Evolutionary conservation across 345 rosid species (phyloP).

Genomic region (Excoecaria agallocha): DNA sequence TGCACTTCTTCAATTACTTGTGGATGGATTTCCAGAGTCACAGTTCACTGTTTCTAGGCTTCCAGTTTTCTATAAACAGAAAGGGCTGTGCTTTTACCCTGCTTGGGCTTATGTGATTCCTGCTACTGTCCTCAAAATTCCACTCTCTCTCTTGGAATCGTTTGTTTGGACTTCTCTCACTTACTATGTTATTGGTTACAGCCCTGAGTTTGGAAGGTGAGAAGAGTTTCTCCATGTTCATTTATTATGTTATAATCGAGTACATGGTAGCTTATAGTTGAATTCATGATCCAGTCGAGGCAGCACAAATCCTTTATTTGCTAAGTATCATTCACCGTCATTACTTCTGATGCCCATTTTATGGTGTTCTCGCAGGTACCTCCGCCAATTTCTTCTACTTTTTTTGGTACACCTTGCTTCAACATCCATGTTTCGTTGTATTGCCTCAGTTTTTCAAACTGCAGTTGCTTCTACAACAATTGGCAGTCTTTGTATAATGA

Average conservation of each 20-base stretch:
- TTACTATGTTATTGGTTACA: conserved; percentile 74
- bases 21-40: conserved; percentile 54
- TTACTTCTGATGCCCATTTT: background rate
- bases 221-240: no score
- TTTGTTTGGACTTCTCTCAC: conserved; percentile 62
- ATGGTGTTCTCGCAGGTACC: conserved; percentile 45
- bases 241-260: no score
- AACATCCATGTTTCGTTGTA: conserved; percentile 63
- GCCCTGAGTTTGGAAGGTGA: conserved; percentile 69
- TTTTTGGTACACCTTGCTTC: conserved; percentile 60
- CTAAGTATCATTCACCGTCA: background rate
- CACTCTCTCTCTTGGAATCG: conserved; percentile 51
- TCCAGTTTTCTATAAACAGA: conserved; percentile 58
- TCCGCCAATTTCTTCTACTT: conserved; percentile 55
- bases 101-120: conserved; percentile 74
- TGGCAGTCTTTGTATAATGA: conserved; percentile 44
- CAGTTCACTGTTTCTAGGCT: conserved; percentile 48
- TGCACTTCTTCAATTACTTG: conserved; percentile 39
- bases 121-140: conserved; percentile 45
- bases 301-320: background rate
- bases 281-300: no score
- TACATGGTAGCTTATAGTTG: no score
- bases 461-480: conserved; percentile 43
- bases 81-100: conserved; percentile 53
- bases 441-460: conserved; percentile 62